phyloP scores from a whole-genome alignment of 2,329 filamentous ascomycete species.

The Colletotrichum sp. region DNA sequence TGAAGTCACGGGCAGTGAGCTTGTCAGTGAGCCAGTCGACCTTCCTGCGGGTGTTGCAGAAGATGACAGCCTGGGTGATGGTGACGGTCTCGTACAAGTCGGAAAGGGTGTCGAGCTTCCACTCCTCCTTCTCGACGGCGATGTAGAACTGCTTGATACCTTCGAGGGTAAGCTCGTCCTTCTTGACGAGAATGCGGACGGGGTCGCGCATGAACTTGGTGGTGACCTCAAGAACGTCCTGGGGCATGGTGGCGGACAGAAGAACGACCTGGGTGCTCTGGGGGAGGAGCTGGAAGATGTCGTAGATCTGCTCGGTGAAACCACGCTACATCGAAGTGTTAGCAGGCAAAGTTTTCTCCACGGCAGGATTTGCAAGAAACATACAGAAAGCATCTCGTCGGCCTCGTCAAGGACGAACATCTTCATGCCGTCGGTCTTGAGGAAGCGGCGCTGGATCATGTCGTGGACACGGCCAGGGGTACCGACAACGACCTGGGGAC shows the following conservation, averaged over 20 bases:
- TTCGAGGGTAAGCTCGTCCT: constrained; percentile 98
- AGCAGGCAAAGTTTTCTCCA: constrained; percentile 35
- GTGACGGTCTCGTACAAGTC: constrained; percentile 99
- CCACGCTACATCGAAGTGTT: constrained; percentile 65
- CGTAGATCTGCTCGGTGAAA: constrained; percentile 99
- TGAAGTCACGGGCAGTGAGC: constrained; percentile 98
- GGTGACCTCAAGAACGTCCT: constrained; percentile 98
- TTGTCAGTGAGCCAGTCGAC: constrained; percentile 99
- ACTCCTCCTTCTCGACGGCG: constrained; percentile 99
- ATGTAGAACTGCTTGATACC: constrained; percentile 99
- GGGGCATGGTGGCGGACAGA: constrained; percentile 96
- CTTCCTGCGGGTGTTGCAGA: constrained; percentile 99
- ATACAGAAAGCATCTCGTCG: constrained; percentile 95
- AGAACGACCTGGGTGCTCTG: constrained; percentile 99
- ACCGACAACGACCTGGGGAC: constrained; percentile 95
- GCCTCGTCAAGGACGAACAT: constrained; percentile 99
- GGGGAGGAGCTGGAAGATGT: constrained; percentile 98
- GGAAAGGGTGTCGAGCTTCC: constrained; percentile 99
- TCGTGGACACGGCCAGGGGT: constrained; percentile 98
- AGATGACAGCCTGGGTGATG: constrained; percentile 99
- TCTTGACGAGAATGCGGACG: constrained; percentile 98
- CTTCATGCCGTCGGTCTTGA: constrained; percentile 98
- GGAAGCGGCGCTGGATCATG: constrained; percentile 98
- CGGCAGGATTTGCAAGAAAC: constrained; percentile 30
- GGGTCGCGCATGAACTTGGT: constrained; percentile 99